Evolutionary conservation across 495 filamentous ascomycete species (phyloP), one percentile per base, ranked within the genome.

Genomic region (Collariella sp.): DNA sequence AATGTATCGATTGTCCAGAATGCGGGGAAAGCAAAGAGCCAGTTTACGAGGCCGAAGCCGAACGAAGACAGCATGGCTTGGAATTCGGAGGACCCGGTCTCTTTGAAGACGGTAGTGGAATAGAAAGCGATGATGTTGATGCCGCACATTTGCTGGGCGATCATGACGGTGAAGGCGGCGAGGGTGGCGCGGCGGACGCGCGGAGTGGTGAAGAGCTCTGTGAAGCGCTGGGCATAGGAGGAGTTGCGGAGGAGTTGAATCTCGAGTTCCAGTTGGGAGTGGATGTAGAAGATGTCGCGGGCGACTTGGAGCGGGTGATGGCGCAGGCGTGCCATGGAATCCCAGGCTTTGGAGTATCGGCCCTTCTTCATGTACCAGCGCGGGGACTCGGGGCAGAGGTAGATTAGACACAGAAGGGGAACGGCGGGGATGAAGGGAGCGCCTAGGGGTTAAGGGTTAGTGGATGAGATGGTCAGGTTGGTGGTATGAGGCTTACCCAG

Each of bases 41-140:
- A 91, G 69, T 93, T 91, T 59, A 91, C 76, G 1, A 87, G 65
- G 29, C 88, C 88, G 61, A 90, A 93, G 2, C 88, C 88, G 60
- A 82, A 87, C 0, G 86, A 89, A 2, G 82, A 83, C 15, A 86
- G 72, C 7, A 94, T 77, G 34, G 89, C 82, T 5, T 75, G 63
- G 48, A 73, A 77, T 15, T 77, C 68, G 47, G 35, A 67, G 18
- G 80, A 79, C 19, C 85, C 83, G 16, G 86, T 80, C 1, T 86
- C 57, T 7, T 64, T 60, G 57, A 59, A 59, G 24, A 59, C n/a
- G 22, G 86, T 86, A 1, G 83, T 83, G 0, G 80, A 85, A 69
- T 93, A 95, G 74, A 91, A 93, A n/a, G 87, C 82, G 34, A 91
- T 86, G 66, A 91, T 86, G 70, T 86, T 87, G 63, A 84, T 86